These are phyloP conservation scores for Cryptosporidium felis DNA, from an alignment of 169 alveolate species.

Conservation along the genomic window DNA sequence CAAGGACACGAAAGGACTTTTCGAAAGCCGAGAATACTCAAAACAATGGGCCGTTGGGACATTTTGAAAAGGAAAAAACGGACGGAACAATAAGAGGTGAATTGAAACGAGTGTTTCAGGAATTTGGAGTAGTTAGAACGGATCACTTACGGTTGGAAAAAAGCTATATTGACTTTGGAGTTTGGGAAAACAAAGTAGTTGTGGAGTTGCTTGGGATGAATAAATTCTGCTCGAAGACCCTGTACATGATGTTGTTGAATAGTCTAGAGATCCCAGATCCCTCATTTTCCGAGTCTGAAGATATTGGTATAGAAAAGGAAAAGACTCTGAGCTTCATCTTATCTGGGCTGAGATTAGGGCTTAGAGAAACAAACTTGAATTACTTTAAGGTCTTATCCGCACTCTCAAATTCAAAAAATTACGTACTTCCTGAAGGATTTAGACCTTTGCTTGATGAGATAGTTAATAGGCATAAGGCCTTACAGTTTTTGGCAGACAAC, in stretches of 20 bases:
- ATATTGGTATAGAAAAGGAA: not conserved
- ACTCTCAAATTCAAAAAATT: constrained; percentile 7
- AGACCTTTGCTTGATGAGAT: constrained; percentile 33
- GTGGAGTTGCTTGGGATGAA: constrained; percentile 21
- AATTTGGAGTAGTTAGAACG: no score
- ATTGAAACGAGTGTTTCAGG: no score
- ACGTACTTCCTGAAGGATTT: constrained; percentile 18
- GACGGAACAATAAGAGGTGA: no score
- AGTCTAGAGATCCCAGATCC: not conserved
- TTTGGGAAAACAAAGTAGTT: constrained; percentile 30
- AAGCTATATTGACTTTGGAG: not conserved
- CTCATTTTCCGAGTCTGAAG: not conserved
- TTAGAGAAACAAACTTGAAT: not conserved
- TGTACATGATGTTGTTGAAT: not conserved
- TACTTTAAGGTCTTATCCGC: constrained; percentile 21
- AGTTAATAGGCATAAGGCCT: constrained; percentile 25
- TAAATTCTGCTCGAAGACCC: constrained; percentile 40
- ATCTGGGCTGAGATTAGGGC: not conserved
- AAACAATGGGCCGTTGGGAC: no score
- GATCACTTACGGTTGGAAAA: no score
- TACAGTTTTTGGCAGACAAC: constrained; percentile 20
- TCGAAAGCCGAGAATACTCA: no score
- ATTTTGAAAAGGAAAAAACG: no score
- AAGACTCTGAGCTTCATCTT: not conserved
- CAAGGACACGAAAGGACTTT: no score